Evolutionary conservation across 2,329 filamentous ascomycete genomes (phyloP).

Genomic region (Hymenoscyphus infarciens): DNA sequence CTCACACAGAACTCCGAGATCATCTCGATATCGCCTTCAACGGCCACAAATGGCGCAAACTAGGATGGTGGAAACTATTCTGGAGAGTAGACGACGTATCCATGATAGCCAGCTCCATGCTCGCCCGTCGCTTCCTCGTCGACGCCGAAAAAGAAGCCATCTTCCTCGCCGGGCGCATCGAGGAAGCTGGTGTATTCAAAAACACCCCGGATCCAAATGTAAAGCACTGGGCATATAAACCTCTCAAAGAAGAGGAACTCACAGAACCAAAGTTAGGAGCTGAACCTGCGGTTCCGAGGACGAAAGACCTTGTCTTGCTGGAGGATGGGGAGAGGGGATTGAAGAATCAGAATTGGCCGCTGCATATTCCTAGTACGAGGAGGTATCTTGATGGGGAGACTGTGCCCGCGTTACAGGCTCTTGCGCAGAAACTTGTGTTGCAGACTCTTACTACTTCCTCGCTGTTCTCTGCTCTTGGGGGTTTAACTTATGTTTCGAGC

Average conservation of each 20-base stretch:
- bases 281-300: conserved; percentile 18
- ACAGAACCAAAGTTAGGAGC: not conserved
- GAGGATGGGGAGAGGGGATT: conserved; percentile 20
- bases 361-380: conserved; percentile 70
- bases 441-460: conserved; percentile 68
- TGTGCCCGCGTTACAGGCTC: conserved; percentile 66
- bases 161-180: conserved; percentile 74
- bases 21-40: conserved; percentile 75
- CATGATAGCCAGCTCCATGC: conserved; percentile 75
- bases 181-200: conserved; percentile 53
- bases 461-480: conserved; percentile 52
- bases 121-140: conserved; percentile 72
- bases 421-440: conserved; percentile 71
- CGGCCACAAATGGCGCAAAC: conserved; percentile 71
- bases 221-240: conserved; percentile 31
- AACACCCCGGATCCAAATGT: conserved; percentile 6
- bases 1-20: conserved; percentile 78
- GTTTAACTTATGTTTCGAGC: conserved; percentile 54
- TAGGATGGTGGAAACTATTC: conserved; percentile 93
- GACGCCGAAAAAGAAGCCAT: conserved; percentile 78
- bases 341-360: conserved; percentile 56
- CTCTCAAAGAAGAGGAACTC: conserved; percentile 14
- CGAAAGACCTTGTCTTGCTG: conserved; percentile 23
- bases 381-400: conserved; percentile 62
- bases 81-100: conserved; percentile 92